Evolutionary conservation across 2,329 filamentous ascomycete species (phyloP), one percentile per base, ranked within the genome.

Genomic region (Nannizzia gypsea): DNA sequence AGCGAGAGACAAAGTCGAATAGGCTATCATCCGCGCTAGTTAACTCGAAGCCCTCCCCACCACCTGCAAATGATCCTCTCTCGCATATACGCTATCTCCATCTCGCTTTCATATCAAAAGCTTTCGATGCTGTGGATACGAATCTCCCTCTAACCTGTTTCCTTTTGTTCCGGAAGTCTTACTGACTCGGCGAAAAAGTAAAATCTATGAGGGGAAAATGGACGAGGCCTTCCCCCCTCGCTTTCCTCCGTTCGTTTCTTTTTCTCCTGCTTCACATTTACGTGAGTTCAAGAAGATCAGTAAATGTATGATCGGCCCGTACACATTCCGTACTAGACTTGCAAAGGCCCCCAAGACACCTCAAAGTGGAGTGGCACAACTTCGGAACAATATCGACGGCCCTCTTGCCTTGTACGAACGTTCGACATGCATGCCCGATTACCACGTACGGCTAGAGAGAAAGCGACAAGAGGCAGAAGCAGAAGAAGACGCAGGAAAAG

Each of bases 261-360:
- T 58, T 58, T 42, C n/a, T 48, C 38, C 38, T 22, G 20, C 17
- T 24, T 48, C 8, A 9, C 31, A 8, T 36, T 48, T 28, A 36
- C 26, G 57, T 48, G 13, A 59, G 28, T 58, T 48, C 42, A 46
- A 59, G 57, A 46, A 46, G 44, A 50, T 59, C 46, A 52, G 40
- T 59, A 36, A 40, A 36, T 50, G 13, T 28, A 22, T 9, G 31
- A 17, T 59, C 57, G 26, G 34, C 9, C 57, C 31, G 46, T n/a
- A 34, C 31, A 11, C 31, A 22, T 28, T 20, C 46, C 38, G n/a
- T 40, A 22, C 15, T 20, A 4, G 24, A 22, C 46, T 52, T 26
- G 46, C 46, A 52, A 52, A 52, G 46, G 46, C 46, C 46, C 46
- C 46, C 46, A 52, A 52, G 46, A 28, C 46, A 13, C 46, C 13